Percentiles rank a stretch among this genome's conserved stretches.
Conservation (phyloP, 1,139 yeast species). For the Pichia sp. region DNA sequence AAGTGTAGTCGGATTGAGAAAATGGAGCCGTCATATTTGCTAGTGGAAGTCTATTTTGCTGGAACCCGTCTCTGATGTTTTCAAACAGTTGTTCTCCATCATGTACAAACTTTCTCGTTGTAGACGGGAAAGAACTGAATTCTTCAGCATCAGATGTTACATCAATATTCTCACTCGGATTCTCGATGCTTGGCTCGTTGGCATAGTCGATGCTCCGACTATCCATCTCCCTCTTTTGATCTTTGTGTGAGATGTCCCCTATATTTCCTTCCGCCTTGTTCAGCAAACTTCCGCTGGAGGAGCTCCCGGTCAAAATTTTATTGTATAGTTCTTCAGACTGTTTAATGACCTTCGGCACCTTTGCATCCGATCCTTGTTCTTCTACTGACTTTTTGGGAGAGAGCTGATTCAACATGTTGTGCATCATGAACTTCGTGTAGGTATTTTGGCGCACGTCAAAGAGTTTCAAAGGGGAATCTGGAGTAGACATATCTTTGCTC, state of each 20-base stretch:
- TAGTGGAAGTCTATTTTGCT: slow-evolving; percentile 7
- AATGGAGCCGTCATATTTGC: slow-evolving; percentile 7
- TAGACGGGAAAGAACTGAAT: slow-evolving; percentile 21
- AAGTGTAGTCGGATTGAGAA: slow-evolving; percentile 29
- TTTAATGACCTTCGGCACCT: slow-evolving; percentile 12
- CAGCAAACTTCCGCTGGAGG: slow-evolving; percentile 11
- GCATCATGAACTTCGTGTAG: slow-evolving; percentile 28
- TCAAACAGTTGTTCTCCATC: slow-evolving; percentile 27
- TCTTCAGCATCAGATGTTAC: slow-evolving; percentile 30
- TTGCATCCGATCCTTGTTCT: neutral
- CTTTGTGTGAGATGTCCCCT: neutral
- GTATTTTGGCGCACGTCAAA: slow-evolving; percentile 30
- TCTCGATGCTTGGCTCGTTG: slow-evolving; percentile 7
- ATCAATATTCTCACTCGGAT: slow-evolving; percentile 23
- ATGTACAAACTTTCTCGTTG: slow-evolving; percentile 23
- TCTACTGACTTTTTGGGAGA: slow-evolving; percentile 2
- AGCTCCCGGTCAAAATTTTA: slow-evolving; percentile 14
- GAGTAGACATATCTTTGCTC: slow-evolving; percentile 15
- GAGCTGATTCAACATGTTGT: slow-evolving; percentile 25
- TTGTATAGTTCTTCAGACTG: slow-evolving; percentile 14
- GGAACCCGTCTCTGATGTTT: slow-evolving; percentile 22
- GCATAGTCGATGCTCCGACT: neutral
- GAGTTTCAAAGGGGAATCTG: slow-evolving; percentile 30
- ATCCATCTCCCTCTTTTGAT: neutral
- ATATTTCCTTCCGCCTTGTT: neutral